Evolutionary conservation across 257 asterid genomes (phyloP).

Genomic region (Verbascum thapsus): DNA sequence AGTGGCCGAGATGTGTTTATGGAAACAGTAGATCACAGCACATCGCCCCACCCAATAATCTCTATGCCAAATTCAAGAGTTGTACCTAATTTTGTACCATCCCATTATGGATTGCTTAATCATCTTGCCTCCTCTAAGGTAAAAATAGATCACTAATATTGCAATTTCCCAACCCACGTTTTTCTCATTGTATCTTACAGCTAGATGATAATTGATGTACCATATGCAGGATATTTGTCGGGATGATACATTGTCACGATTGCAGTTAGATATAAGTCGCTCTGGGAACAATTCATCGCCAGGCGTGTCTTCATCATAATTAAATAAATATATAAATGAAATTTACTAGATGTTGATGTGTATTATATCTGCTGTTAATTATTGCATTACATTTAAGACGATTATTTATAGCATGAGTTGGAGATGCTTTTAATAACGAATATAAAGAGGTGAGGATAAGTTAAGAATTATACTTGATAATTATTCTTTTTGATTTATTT

Average conservation of each 20-base stretch:
- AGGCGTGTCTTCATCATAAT: constrained; percentile 71
- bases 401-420: too few relatives aligned
- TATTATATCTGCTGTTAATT: constrained; percentile 36
- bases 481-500: too few relatives aligned
- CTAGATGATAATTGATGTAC: background rate
- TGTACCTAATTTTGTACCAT: constrained; percentile 45
- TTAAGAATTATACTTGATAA: too few relatives aligned
- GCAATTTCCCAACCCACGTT: too few relatives aligned
- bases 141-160: too few relatives aligned
- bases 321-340: background rate
- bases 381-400: constrained; percentile 29
- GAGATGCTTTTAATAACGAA: too few relatives aligned
- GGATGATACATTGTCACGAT: constrained; percentile 64
- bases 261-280: constrained; percentile 73
- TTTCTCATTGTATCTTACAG: background rate
- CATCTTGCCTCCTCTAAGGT: constrained; percentile 76
- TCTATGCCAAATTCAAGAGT: constrained; percentile 41
- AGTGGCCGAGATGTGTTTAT: constrained; percentile 47
- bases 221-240: constrained; percentile 69
- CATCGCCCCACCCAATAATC: constrained; percentile 48
- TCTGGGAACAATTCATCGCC: constrained; percentile 83
- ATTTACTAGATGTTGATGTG: constrained; percentile 33
- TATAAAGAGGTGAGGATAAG: too few relatives aligned
- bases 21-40: constrained; percentile 40
- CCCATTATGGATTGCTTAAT: constrained; percentile 60